Base-by-base conservation (phyloP, 805 yeast genomes). In the Schwanniomyces sp. region DNA sequence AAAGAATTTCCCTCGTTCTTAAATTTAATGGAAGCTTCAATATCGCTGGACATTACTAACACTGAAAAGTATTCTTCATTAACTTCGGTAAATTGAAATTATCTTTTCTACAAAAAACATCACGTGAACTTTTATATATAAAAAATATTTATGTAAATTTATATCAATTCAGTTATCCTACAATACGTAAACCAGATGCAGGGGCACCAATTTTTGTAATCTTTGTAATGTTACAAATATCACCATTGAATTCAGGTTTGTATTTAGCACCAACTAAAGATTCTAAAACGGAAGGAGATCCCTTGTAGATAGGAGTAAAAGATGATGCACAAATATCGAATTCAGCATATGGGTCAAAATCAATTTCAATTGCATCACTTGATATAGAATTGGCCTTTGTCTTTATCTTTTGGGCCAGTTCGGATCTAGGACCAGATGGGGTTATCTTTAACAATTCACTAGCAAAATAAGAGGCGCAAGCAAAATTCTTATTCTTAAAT, bases 181-280 rank as follows among this genome's bases (percentile, higher is more conserved):
- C 60, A 43, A 80, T 76, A 53, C 95, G 83, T 60, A 92, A 78
- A 18, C 98, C 98, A 10, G 96, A 86, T 9, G 96, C 94, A 16
- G 94, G 88, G 12, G 92, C 90, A 16, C 99, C 99, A 53, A 94
- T 82, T 45, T 78, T 72, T 4, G 97, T 86, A 51, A 95, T 74
- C 43, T 76, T 66, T 1, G 97, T 87, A 52, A 94, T 83, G 43
- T 70, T 72, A 70, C 96, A 92, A 32, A 89, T 60, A 57, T 81
- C 80, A 44, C 97, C 98, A 74, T 86, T 84, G 63, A 84, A 86
- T 48, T 81, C 76, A 7, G 82, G 75, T 55, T 86, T 87, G 63
- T 94, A 95, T 63, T 80, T 83, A 46, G 98, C 96, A 46, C 96
- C 96, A 21, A 96, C 90, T 55, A 95, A 73, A 14, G 96, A 89